Evolutionary conservation across 1,284 basidiomycete genomes (phyloP).

Genomic region (Moniliophthora roreri): DNA sequence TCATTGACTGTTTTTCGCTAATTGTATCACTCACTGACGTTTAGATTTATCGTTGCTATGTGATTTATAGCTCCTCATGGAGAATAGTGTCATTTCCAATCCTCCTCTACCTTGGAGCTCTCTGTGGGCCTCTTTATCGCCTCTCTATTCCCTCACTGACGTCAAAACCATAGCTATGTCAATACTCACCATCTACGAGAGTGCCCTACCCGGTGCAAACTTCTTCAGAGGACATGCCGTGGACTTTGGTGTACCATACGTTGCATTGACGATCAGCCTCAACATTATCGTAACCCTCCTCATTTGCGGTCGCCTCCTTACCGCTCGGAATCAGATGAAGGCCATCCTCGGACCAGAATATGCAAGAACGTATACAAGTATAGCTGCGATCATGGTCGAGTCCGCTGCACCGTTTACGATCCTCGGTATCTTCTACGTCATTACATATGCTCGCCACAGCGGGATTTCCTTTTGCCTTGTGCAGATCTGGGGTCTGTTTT

Average conservation of each 20-base stretch:
- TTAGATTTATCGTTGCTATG: constrained; percentile 29
- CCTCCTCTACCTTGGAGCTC: constrained; percentile 24
- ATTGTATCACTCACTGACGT: not conserved
- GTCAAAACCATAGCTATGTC: constrained; percentile 19
- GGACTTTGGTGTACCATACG: constrained; percentile 24
- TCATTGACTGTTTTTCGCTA: not conserved
- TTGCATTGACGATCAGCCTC: constrained; percentile 24
- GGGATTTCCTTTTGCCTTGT: constrained; percentile 22
- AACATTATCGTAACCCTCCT: constrained; percentile 27
- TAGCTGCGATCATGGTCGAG: constrained; percentile 26
- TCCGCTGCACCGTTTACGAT: constrained; percentile 25
- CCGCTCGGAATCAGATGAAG: constrained; percentile 16
- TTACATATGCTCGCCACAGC: constrained; percentile 23
- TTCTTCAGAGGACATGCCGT: constrained; percentile 22
- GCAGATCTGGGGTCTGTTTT: constrained; percentile 25
- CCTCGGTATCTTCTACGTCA: constrained; percentile 24
- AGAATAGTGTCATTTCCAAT: constrained; percentile 21
- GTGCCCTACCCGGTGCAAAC: constrained; percentile 21
- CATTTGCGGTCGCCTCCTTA: constrained; percentile 24
- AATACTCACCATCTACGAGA: constrained; percentile 24
- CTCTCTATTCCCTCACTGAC: not conserved
- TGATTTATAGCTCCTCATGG: constrained; percentile 24
- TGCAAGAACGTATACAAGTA: constrained; percentile 25
- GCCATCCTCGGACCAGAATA: constrained; percentile 12
- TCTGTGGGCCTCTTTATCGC: constrained; percentile 20